Evolutionary conservation across 2,329 filamentous ascomycete genomes (phyloP).

Genomic region (Elsinoe perseae): DNA sequence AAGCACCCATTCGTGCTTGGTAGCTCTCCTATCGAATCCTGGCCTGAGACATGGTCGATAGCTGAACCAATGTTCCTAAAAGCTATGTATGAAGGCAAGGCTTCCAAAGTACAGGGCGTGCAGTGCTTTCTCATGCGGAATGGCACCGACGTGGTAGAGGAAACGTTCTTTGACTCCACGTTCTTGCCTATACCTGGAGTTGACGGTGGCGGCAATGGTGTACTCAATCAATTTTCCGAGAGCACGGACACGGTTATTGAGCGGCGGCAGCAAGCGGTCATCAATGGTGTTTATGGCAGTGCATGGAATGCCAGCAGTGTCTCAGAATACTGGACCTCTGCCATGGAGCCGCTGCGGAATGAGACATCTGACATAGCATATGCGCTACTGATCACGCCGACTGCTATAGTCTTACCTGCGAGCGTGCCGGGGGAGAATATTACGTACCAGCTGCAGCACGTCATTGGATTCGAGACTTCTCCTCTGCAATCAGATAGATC

Average conservation of each 20-base stretch:
- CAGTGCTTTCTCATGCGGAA: conserved; percentile 17
- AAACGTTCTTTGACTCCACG: conserved; percentile 18
- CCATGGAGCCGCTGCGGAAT: conserved; percentile 20
- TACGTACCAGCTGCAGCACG: neutral
- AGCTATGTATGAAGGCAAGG: conserved; percentile 20
- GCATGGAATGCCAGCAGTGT: conserved; percentile 19
- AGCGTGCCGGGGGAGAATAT: neutral
- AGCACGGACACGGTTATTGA: conserved; percentile 21
- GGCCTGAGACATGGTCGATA: conserved; percentile 22
- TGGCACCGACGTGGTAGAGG: conserved; percentile 16
- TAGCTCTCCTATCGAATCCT: conserved; percentile 18
- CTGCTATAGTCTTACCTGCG: conserved; percentile 1
- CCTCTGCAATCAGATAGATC: neutral
- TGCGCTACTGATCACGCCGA: conserved; percentile 21
- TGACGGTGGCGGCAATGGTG: conserved; percentile 20
- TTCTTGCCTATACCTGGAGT: conserved; percentile 19
- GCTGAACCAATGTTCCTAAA: conserved; percentile 21
- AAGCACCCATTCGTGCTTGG: conserved; percentile 25
- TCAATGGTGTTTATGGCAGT: conserved; percentile 20
- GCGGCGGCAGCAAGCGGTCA: conserved; percentile 20
- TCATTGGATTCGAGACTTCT: neutral
- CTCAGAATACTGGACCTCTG: conserved; percentile 23
- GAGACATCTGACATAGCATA: conserved; percentile 24
- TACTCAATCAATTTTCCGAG: conserved; percentile 25
- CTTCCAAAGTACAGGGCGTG: conserved; percentile 16